Base-by-base conservation (phyloP, 139 green algal species). In the Chlamydomonas eustigma region DNA sequence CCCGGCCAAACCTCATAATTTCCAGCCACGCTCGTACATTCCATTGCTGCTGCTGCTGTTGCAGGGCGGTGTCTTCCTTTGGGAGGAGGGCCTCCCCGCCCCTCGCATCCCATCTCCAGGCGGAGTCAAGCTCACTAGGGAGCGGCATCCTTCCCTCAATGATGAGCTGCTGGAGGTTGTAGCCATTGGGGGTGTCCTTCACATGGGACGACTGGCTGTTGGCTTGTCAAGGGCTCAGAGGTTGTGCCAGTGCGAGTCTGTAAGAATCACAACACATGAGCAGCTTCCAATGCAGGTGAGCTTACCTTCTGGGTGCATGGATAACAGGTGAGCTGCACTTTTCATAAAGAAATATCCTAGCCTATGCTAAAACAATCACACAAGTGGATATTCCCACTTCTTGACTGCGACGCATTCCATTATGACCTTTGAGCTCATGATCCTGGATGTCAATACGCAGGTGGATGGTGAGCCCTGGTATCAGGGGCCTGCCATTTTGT, bases 121-220 rank as follows among this genome's bases (percentile, higher is more conserved):
- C n/a, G 22, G 37, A 3, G 36, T 1, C 37, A 22, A 1, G 38
- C 0, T 76, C n/a, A 58, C 64, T 25, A 70, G 3, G 30, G 36
- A 50, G 30, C 51, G 38, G 22, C 50, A 50, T 8, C 50, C 37
- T 24, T 30, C 39, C 5, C 30, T 80, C 22, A 44, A n/a, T 64
- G 82, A 87, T 44, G 82, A 75, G n/a, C 22, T 81, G 28, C 30
- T 89, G 22, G 87, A 94, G 82, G 79, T 96, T 25, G 87, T 95
- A 25, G 90, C 81, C 4, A 88, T 96, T 28, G 87, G 79, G 51
- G 88, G 91, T 37, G 86, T 78, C 39, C 91, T 78, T 76, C 91
- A 96, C 78, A 78, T 96, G 65, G 91, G 91, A 4, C 82, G 92
- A 79, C 84, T 96, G 71, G 86, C 91, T 72, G 85, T 95, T 52